Evolutionary conservation across 2,329 filamentous ascomycete species (phyloP), one percentile per base, ranked within the genome.

Genomic region (Cladophialophora psammophila): DNA sequence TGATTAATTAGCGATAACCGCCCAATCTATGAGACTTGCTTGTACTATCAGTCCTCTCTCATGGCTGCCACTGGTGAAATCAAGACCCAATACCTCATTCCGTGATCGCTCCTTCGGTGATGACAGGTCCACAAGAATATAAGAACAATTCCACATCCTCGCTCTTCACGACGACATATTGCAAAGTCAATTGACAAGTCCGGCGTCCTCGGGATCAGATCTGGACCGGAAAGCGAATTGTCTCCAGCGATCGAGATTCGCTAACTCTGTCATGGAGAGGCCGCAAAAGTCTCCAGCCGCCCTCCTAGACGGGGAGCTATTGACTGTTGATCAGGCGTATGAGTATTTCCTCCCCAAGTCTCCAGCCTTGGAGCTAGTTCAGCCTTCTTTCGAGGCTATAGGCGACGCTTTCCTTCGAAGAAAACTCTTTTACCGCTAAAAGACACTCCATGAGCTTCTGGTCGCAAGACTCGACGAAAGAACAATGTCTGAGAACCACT

Each of bases 1-100:
- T 77, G 72, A 73, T 48, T 73, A 60, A 63, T 54, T 34, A n/a
- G 31, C 7, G 13, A 45, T 20, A n/a, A 20, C 20, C 2, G n/a
- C 10, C 7, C 12, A 32, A 40, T 7, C 18, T n/a, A 13, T 40
- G 20, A 8, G 55, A 31, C 10, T 38, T 40, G 55, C 42, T 31
- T 38, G 5, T 13, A 31, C 8, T 18, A 31, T 36, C 42, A 36
- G 35, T 36, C 42, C 42, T 26, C 10, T 50, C 45, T 31, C 20
- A 12, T 13, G 3, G 10, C 9, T 12, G 3, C 8, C 18, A 26
- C 45, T 26, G 18, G 45, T 26, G 26, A 26, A 26, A 26, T 26
- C 26, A 26, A 26, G 26, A 26, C n/a, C n/a, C n/a, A n/a, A n/a
- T n/a, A 26, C 26, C 26, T 3, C 26, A 26, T 26, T 26, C 26